Percentiles rank a stretch among this genome's conserved stretches.
phyloP scores from a whole-genome alignment of 176 grass and related monocot species.

The Cenchrus americanus region DNA sequence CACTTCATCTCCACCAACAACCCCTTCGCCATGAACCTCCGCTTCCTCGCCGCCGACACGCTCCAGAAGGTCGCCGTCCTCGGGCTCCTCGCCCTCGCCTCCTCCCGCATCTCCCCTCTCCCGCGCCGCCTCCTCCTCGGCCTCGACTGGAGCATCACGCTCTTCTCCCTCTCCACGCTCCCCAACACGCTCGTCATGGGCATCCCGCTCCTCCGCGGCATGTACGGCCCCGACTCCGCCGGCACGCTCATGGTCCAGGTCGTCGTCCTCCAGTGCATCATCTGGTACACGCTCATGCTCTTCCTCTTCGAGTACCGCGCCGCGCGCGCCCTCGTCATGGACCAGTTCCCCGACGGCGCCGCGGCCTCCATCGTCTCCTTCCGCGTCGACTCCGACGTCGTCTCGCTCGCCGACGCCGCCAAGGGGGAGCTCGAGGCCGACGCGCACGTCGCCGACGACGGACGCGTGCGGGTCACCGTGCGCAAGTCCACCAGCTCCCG shows the following conservation, averaged over 20 bases:
- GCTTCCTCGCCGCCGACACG: conserved; percentile 51
- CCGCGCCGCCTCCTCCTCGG: background rate
- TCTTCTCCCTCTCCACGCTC: conserved; percentile 49
- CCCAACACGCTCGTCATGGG: conserved; percentile 55
- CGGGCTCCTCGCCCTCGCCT: background rate
- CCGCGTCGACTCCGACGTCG: conserved; percentile 84
- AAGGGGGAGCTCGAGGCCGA: conserved; percentile 62
- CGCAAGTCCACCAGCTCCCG: conserved; percentile 78
- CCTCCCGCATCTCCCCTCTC: background rate
- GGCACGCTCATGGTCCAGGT: conserved; percentile 73
- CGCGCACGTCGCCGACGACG: conserved; percentile 52
- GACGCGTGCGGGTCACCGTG: conserved; percentile 66
- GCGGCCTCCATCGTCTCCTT: conserved; percentile 81
- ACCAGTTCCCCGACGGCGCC: conserved; percentile 82
- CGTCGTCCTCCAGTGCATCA: conserved; percentile 67
- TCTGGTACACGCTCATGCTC: conserved; percentile 82
- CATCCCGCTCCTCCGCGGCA: conserved; percentile 34
- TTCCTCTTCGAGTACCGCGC: conserved; percentile 86
- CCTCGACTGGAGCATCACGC: conserved; percentile 52
- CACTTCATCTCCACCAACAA: conserved; percentile 55
- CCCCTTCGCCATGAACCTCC: conserved; percentile 45
- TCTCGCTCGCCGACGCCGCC: conserved; percentile 62
- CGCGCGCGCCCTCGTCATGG: conserved; percentile 57
- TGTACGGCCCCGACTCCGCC: conserved; percentile 24
- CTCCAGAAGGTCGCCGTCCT: conserved; percentile 43